Evolutionary conservation across 1,284 basidiomycete genomes (phyloP).

Genomic region (Spongiforma sp.): DNA sequence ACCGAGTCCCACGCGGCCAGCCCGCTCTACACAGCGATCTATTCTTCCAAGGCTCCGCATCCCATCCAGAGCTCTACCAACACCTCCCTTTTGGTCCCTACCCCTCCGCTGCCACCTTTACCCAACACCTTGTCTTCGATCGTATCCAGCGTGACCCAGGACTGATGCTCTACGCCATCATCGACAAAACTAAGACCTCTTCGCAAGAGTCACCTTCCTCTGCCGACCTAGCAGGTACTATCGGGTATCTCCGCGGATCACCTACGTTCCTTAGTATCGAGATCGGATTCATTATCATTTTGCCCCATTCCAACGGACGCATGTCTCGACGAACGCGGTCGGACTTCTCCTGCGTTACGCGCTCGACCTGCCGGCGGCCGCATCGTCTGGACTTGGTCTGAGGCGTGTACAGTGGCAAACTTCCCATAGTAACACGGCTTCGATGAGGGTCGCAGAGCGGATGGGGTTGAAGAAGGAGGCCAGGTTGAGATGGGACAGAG

Average conservation of each 20-base stretch:
- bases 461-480: too few relatives aligned
- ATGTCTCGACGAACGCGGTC: too few relatives aligned
- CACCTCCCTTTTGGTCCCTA: conserved; percentile 52
- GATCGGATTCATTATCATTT: conserved; percentile 57
- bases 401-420: conserved; percentile 69
- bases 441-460: conserved; percentile 57
- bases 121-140: conserved; percentile 36
- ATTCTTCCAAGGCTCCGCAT: conserved; percentile 15
- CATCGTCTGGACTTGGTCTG: conserved; percentile 52
- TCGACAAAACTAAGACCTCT: conserved; percentile 57
- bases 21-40: conserved; percentile 17
- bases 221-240: conserved; percentile 36
- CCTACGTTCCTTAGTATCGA: conserved; percentile 56
- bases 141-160: conserved; percentile 40
- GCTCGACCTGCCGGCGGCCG: conserved; percentile 49
- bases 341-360: conserved; percentile 62
- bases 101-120: conserved; percentile 38
- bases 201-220: not conserved
- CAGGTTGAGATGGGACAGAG: conserved; percentile 55
- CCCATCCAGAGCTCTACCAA: conserved; percentile 36
- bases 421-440: conserved; percentile 52
- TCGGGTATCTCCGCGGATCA: conserved; percentile 44
- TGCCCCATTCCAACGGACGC: conserved; percentile 68
- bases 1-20: too few relatives aligned
- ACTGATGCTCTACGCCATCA: conserved; percentile 49